A percentile compares a stretch with the other conserved stretches of the same genome.
Evolutionary conservation across 2,329 filamentous ascomycete species (phyloP).

Genomic region (Venturia aucupariae): DNA sequence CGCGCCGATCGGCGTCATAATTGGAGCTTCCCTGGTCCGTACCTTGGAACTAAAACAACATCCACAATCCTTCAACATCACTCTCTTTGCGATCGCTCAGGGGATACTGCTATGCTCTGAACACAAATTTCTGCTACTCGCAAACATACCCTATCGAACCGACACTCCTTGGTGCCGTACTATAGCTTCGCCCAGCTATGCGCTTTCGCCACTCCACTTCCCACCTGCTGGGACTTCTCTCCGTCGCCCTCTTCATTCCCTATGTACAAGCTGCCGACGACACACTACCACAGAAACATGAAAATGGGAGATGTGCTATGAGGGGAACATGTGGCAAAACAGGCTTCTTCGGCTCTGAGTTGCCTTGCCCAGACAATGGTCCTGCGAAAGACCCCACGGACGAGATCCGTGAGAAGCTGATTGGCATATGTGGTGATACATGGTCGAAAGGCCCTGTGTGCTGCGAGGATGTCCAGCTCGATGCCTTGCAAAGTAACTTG

Average conservation of each 20-base stretch:
- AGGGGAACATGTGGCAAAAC: slow-evolving; percentile 87
- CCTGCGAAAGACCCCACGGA: slow-evolving; percentile 65
- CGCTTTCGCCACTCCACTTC: slow-evolving; percentile 4
- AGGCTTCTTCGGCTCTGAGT: slow-evolving; percentile 76
- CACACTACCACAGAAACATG: slow-evolving; percentile 44
- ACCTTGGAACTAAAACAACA: background rate
- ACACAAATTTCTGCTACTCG: background rate
- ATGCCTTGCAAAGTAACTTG: slow-evolving; percentile 72
- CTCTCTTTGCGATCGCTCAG: background rate
- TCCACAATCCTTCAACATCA: background rate
- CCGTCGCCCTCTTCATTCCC: background rate
- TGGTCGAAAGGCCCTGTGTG: slow-evolving; percentile 81
- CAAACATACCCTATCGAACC: background rate
- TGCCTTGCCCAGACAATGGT: slow-evolving; percentile 89
- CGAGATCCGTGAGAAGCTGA: slow-evolving; percentile 64
- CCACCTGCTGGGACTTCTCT: background rate
- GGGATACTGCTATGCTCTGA: background rate
- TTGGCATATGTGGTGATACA: slow-evolving; percentile 76
- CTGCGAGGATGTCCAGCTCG: slow-evolving; percentile 73
- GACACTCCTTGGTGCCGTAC: background rate
- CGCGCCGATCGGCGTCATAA: background rate
- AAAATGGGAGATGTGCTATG: slow-evolving; percentile 81
- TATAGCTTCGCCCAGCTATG: background rate
- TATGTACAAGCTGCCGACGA: slow-evolving; percentile 2
- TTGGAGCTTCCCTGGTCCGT: background rate